Evolutionary conservation across 192 early-diverging fungal genomes (phyloP).

Genomic region (Pilaira anomala): DNA sequence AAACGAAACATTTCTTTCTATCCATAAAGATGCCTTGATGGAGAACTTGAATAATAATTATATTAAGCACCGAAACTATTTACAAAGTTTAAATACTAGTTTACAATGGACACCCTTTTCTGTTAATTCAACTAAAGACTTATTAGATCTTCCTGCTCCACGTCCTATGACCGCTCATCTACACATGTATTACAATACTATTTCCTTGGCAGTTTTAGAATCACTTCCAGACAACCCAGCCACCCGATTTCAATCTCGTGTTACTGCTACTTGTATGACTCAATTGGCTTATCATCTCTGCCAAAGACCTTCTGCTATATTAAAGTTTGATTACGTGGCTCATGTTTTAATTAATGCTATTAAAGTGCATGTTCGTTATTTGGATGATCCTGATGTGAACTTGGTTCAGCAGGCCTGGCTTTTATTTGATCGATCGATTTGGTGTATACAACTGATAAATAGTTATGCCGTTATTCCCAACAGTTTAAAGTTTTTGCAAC

Average conservation of each 20-base stretch:
- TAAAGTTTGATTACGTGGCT: conserved; percentile 15
- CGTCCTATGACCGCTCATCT: neutral
- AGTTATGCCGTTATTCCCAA: conserved; percentile 16
- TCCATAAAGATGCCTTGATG: neutral
- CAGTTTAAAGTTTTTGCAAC: conserved; percentile 15
- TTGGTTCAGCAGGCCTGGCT: conserved; percentile 14
- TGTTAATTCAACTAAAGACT: neutral
- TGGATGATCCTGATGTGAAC: neutral
- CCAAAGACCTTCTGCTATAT: neutral
- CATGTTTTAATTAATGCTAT: conserved; percentile 8
- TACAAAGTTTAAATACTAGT: neutral
- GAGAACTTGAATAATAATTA: neutral
- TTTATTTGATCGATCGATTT: conserved; percentile 13
- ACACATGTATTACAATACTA: conserved; percentile 6
- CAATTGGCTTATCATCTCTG: conserved; percentile 14
- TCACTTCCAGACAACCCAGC: neutral
- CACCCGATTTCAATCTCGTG: neutral
- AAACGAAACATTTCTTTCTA: neutral
- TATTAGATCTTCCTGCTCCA: conserved; percentile 2
- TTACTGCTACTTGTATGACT: conserved; percentile 11
- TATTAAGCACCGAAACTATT: neutral
- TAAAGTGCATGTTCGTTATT: conserved; percentile 4
- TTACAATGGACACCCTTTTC: conserved; percentile 9
- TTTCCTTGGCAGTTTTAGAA: neutral
- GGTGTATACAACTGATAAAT: conserved; percentile 9